A percentile compares a stretch with the other conserved stretches of the same genome.
Evolutionary conservation across 306 rosid species (phyloP).

Genomic region (Senna tora): DNA sequence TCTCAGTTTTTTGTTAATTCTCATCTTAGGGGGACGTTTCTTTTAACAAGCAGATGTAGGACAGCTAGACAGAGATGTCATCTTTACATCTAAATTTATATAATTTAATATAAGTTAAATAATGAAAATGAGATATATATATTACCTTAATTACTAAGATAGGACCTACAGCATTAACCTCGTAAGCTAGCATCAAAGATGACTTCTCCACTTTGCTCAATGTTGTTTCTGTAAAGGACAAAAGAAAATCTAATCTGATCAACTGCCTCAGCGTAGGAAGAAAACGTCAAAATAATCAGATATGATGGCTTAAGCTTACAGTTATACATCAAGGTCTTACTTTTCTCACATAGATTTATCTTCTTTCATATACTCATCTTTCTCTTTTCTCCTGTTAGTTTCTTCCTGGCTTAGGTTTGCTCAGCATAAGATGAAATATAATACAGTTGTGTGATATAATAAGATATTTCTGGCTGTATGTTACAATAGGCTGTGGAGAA

Average conservation of each 20-base stretch:
- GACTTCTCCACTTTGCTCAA: constrained; percentile 83
- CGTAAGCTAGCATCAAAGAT: constrained; percentile 78
- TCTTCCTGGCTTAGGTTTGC: not conserved
- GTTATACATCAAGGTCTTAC: not conserved
- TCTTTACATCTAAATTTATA: constrained; percentile 14
- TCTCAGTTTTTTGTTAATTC: too few species aligned
- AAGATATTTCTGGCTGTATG: not conserved
- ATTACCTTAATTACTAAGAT: constrained; percentile 87
- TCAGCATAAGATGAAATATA: not conserved
- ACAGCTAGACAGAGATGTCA: constrained; percentile 1
- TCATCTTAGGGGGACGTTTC: too few species aligned
- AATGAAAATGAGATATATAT: constrained; percentile 20
- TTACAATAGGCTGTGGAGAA: constrained; percentile 2
- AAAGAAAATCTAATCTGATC: constrained; percentile 25
- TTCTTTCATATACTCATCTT: constrained; percentile 2
- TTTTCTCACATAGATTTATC: constrained; percentile 16
- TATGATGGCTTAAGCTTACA: not conserved
- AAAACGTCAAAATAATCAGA: constrained; percentile 5
- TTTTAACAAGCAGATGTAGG: too few species aligned
- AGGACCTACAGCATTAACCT: constrained; percentile 93
- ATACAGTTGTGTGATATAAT: not conserved
- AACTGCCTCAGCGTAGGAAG: constrained; percentile 23
- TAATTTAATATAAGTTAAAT: not conserved
- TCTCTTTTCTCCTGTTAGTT: not conserved
- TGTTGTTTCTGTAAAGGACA: constrained; percentile 77